A percentile compares a stretch with the other conserved stretches of the same genome.
These are phyloP conservation scores for Yamadazyma atmosphaerica DNA, from an alignment of 1,139 yeast species.

Conservation along the genomic window DNA sequence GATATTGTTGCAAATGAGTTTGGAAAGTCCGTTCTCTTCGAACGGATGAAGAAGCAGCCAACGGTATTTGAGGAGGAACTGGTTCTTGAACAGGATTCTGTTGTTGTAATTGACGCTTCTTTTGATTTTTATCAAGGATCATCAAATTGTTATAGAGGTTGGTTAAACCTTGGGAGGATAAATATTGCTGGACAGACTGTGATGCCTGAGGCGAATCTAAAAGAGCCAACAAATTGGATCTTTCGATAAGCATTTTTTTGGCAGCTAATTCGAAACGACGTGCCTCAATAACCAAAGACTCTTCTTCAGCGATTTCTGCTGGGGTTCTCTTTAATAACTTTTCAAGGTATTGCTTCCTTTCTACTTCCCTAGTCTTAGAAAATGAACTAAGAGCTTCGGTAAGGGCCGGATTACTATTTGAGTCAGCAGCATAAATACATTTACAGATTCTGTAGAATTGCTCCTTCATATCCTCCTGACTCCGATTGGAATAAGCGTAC, in stretches of 20 bases:
- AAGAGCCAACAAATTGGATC: conserved; percentile 74
- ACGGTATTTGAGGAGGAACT: conserved; percentile 59
- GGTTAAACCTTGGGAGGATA: conserved; percentile 86
- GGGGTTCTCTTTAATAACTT: conserved; percentile 81
- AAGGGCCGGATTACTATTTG: conserved; percentile 45
- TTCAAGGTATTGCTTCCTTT: conserved; percentile 78
- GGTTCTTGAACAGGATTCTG: conserved; percentile 47
- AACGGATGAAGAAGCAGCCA: conserved; percentile 53
- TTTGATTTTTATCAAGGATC: conserved; percentile 68
- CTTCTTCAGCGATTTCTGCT: conserved; percentile 97
- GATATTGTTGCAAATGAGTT: conserved; percentile 49
- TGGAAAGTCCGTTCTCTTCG: conserved; percentile 54
- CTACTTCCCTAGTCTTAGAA: conserved; percentile 66
- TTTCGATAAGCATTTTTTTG: conserved; percentile 80
- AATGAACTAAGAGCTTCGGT: conserved; percentile 54
- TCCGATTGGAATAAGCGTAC: conserved; percentile 45
- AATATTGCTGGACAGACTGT: conserved; percentile 73
- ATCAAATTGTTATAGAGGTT: conserved; percentile 80
- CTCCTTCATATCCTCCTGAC: conserved; percentile 78
- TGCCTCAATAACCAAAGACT: conserved; percentile 88
- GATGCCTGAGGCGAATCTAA: conserved; percentile 88
- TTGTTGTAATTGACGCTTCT: conserved; percentile 43
- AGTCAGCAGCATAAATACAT: conserved; percentile 47
- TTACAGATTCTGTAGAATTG: conserved; percentile 61
- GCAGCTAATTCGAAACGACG: conserved; percentile 92